Evolutionary conservation across 306 rosid genomes (phyloP).

Genomic region (Vigna angularis): DNA sequence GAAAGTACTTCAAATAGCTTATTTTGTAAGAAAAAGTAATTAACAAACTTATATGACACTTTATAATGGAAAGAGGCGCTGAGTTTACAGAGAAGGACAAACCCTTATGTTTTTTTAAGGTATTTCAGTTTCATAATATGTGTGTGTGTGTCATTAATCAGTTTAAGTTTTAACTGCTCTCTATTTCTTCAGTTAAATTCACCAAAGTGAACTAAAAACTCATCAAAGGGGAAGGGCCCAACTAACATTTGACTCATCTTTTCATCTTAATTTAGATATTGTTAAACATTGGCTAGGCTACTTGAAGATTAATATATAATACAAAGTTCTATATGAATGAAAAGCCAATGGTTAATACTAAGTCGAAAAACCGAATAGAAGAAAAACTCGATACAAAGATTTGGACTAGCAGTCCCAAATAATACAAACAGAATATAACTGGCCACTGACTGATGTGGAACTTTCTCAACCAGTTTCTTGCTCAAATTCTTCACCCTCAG

Average conservation of each 20-base stretch:
- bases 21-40: background rate
- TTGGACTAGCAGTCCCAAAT: background rate
- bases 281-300: background rate
- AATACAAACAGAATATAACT: slow-evolving; percentile 11
- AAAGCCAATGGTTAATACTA: background rate
- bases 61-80: background rate
- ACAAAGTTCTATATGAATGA: slow-evolving; percentile 11
- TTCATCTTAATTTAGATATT: slow-evolving; percentile 14
- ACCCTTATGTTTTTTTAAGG: background rate
- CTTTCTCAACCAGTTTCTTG: slow-evolving; percentile 83
- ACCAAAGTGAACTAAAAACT: background rate
- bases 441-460: slow-evolving; percentile 18
- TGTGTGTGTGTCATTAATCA: too few relatives aligned
- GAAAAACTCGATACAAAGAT: slow-evolving; percentile 26
- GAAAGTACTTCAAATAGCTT: background rate
- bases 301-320: background rate
- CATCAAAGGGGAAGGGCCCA: background rate
- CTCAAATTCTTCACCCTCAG: slow-evolving; percentile 94
- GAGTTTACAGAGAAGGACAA: background rate
- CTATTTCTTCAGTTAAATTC: background rate
- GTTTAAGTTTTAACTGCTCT: background rate
- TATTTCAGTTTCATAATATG: too few relatives aligned
- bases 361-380: background rate
- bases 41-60: too few relatives aligned
- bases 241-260: background rate